phyloP scores from a whole-genome alignment of 495 filamentous ascomycete species.

The Massariosphaeria phaeospora region DNA sequence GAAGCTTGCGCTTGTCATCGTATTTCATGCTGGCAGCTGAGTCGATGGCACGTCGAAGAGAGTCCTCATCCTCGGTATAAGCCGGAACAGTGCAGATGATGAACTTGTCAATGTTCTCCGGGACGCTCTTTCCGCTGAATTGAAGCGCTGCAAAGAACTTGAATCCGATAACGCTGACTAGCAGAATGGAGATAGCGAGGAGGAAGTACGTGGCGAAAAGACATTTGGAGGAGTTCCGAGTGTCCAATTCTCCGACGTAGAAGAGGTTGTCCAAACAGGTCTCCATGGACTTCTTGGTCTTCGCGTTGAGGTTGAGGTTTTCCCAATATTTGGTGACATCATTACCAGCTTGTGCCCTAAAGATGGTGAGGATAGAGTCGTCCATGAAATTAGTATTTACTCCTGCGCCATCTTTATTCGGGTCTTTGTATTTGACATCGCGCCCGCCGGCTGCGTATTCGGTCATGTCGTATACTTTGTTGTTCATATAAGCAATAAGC shows the following conservation, averaged over 20 bases:
- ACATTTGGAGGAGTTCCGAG: constrained; percentile 79
- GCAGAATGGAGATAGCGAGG: constrained; percentile 78
- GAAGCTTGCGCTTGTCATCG: constrained; percentile 95
- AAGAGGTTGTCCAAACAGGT: constrained; percentile 91
- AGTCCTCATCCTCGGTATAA: constrained; percentile 98
- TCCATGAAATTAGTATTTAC: constrained; percentile 78
- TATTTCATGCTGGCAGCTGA: constrained; percentile 94
- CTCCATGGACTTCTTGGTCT: constrained; percentile 62
- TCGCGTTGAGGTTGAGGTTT: constrained; percentile 52
- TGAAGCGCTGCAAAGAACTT: constrained; percentile 97
- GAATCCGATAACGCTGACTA: constrained; percentile 79
- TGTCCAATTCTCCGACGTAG: constrained; percentile 88
- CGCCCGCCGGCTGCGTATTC: constrained; percentile 77
- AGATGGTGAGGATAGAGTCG: constrained; percentile 64
- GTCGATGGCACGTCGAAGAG: constrained; percentile 91
- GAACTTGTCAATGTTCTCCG: constrained; percentile 97
- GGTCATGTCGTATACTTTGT: constrained; percentile 85
- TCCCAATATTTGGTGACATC: constrained; percentile 86
- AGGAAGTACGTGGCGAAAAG: constrained; percentile 87
- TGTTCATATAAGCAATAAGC: constrained; percentile 72
- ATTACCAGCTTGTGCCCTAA: constrained; percentile 65
- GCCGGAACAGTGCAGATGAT: constrained; percentile 96
- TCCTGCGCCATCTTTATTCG: constrained; percentile 46
- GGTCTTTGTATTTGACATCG: constrained; percentile 49
- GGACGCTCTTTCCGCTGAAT: constrained; percentile 82